Base-by-base conservation (phyloP, 2,329 filamentous ascomycete species). In the Calonectria crousiana region DNA sequence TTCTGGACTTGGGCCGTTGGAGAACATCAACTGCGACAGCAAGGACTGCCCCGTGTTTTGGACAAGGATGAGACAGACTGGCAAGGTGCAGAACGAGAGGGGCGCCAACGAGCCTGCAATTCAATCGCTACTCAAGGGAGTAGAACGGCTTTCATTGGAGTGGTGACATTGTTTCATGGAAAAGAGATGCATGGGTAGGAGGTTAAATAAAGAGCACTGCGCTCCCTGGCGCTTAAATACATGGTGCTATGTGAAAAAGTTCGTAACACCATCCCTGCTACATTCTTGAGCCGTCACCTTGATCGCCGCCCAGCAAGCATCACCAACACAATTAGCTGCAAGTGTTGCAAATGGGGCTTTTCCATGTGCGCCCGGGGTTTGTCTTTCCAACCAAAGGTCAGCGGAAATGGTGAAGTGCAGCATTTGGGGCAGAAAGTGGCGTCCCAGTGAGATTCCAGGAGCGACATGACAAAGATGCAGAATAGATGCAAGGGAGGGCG, bases 1-100 rank as follows among this genome's bases (percentile, higher is more conserved):
- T 83, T 92, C 95, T 49, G 93, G 92, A 0, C 82, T 96, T 23
- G 88, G 93, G 4, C 93, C 92, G 76, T 87, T 91, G 2, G 96
- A 98, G 47, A 92, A 94, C 41, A 93, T 98, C n/a, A 89, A 85
- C 51, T 99, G 97, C 82, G 95, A 98, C 81, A 98, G 94, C 83
- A 92, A 94, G 83, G 96, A 98, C 84, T 99, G 97, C 82, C 94
- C 96, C 0, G 95, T 98, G 0, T 98, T 98, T 79, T 98, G 98
- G 85, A 93, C 93, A 38, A 86, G 95, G 18, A 89, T 91, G 68
- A 93, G 92, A 83, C 92, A 94, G 81, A 84, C 84, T 28, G 88
- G 89, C 13, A 87, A 85, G 78, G 83, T 88, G 58, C 81, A 83
- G 44, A 83, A 83, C 3, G 87, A 89, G 80, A 86, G 81, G 78